Base-by-base conservation (phyloP, 306 rosid species). In the Boehmeria nivea region DNA sequence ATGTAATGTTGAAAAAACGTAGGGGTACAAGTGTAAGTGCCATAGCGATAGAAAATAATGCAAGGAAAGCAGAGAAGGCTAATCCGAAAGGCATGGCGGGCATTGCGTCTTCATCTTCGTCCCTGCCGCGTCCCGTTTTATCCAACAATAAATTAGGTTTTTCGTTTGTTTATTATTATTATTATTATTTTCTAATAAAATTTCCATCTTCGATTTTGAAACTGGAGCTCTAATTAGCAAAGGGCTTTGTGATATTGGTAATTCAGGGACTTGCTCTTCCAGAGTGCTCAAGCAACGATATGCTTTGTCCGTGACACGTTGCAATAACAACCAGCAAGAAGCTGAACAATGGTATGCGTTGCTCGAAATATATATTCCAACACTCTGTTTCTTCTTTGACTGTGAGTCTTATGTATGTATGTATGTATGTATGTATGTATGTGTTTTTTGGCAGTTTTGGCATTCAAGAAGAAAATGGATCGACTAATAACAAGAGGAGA, bases 51-150 rank as follows among this genome's bases (percentile, higher is more conserved):
- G 54, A 54, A 46, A 23, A 64, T 31, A 31, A 10, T 31, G 52
- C 36, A 51, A 2, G 13, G 24, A 39, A 38, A 59, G 49, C 3
- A 39, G 34, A 45, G 20, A 15, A 6, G 34, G 3, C 3, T 53
- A 9, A 75, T 66, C 82, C 13, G 65, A 38, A 68, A 70, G 13
- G 59, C 68, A 82, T 82, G 89, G 85, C 83, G 59, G 58, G 78
- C 54, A 50, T 82, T 67, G 64, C 65, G 36, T 57, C 69, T 49
- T 21, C 49, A 37, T 46, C 50, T 49, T 28, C 36, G 53, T 65
- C 59, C 3, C 58, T 17, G 28, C 66, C 23, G 51, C 76, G 78
- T 44, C 34, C 57, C 36, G 20, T 69, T 61, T 48, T 57, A 43
- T 26, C 65, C 7, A 21, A 17, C 15, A 43, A 56, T 14, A 71